These are phyloP conservation scores for Aspergillus ustus DNA, from an alignment of 2,329 filamentous ascomycete genomes.

Conservation along the genomic window DNA sequence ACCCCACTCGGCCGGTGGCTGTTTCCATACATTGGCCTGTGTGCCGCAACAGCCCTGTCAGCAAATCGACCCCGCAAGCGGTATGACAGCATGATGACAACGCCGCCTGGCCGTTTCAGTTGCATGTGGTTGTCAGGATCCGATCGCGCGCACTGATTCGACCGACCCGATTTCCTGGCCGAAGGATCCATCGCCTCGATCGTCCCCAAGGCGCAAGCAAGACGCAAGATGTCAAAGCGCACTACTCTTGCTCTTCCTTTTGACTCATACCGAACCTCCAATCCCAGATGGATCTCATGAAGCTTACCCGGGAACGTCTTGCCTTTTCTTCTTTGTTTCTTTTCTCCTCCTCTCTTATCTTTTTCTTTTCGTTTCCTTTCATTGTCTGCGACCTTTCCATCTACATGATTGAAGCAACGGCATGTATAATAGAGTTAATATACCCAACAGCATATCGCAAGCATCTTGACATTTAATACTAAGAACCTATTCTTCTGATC, in stretches of 20 bases:
- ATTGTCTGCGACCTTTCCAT: slow-evolving; percentile 18
- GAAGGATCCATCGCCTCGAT: slow-evolving; percentile 14
- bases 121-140: slow-evolving; percentile 18
- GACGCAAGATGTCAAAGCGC: slow-evolving; percentile 18
- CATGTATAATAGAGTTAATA: slow-evolving; percentile 47
- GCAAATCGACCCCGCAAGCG: slow-evolving; percentile 22
- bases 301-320: slow-evolving; percentile 13
- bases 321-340: background rate
- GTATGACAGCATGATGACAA: slow-evolving; percentile 22
- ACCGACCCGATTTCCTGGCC: background rate
- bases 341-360: slow-evolving; percentile 12
- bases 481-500: slow-evolving; percentile 15
- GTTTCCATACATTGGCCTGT: slow-evolving; percentile 15
- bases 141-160: slow-evolving; percentile 11
- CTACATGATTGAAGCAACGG: slow-evolving; percentile 34
- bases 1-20: slow-evolving; percentile 15
- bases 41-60: slow-evolving; percentile 19
- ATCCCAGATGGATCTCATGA: slow-evolving; percentile 13
- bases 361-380: slow-evolving; percentile 20
- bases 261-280: slow-evolving; percentile 13
- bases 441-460: slow-evolving; percentile 38
- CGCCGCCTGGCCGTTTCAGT: slow-evolving; percentile 14
- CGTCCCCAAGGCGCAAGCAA: slow-evolving; percentile 1
- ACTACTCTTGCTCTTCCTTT: background rate
- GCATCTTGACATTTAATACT: slow-evolving; percentile 19